Evolutionary conservation across 139 green algal species (phyloP), one percentile per base, ranked within the genome.

Genomic region (Chlorella sorokiniana): DNA sequence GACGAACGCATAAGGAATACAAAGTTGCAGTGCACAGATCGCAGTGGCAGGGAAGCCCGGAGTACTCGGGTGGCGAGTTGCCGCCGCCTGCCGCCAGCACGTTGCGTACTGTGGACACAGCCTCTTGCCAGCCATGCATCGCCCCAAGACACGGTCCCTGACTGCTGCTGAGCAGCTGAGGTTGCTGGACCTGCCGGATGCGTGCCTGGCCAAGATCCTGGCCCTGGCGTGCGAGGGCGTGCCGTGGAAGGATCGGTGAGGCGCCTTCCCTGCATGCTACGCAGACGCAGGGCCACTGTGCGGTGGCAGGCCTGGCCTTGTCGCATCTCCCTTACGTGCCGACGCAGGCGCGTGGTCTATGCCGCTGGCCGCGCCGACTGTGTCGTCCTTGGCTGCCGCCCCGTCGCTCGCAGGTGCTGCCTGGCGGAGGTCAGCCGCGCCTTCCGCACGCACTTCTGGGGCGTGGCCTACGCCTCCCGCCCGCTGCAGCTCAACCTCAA

Each of bases 231-330:
- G 48, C 0, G 22, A 79, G 54, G 73, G 73, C 0, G 40, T 31
- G 25, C 70, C 70, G 16, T 79, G 73, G 73, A 68, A 54, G 37
- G 73, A 79, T 52, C 51, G 73, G 73, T 79, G 73, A 68, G 73
- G 0, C 8, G 29, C 25, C 54, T 63, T 63, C 54, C 54, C n/a
- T n/a, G n/a, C n/a, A n/a, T n/a, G n/a, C n/a, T n/a, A n/a, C n/a
- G n/a, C n/a, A n/a, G n/a, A n/a, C n/a, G n/a, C n/a, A n/a, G n/a
- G n/a, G n/a, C n/a, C n/a, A n/a, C n/a, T n/a, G n/a, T n/a, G n/a
- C n/a, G n/a, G n/a, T n/a, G n/a, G n/a, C n/a, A n/a, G n/a, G n/a
- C n/a, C n/a, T n/a, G n/a, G n/a, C n/a, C n/a, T n/a, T n/a, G n/a
- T n/a, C n/a, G n/a, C n/a, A n/a, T n/a, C n/a, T n/a, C n/a, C n/a